Evolutionary conservation across 1,284 basidiomycete genomes (phyloP).

Genomic region (Apiotrichum veenhuisii): DNA sequence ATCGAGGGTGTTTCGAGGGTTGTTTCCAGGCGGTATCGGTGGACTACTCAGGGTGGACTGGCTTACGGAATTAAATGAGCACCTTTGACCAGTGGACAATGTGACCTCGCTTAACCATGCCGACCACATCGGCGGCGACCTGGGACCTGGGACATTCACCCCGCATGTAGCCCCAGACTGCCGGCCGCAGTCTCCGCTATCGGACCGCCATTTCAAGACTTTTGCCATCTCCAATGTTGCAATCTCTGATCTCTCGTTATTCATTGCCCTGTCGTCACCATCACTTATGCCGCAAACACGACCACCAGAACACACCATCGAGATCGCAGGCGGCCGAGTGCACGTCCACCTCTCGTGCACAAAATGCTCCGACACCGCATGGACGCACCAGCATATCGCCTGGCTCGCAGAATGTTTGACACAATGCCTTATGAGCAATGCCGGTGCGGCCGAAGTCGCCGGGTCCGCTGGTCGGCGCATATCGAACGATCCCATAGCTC

Average conservation of each 20-base stretch:
- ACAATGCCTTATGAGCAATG: neutral
- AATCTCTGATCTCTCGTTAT: neutral
- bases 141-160: too few species aligned
- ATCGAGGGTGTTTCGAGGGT: too few species aligned
- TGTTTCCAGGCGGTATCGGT: too few species aligned
- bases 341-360: slow-evolving; percentile 12
- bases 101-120: too few species aligned
- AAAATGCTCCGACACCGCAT: slow-evolving; percentile 2
- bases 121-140: too few species aligned
- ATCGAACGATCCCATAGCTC: neutral
- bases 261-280: neutral
- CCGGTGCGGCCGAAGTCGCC: neutral
- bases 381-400: slow-evolving; percentile 15
- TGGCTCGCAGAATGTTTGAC: slow-evolving; percentile 11
- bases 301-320: slow-evolving; percentile 1
- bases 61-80: too few species aligned
- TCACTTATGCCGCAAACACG: neutral
- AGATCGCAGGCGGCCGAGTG: slow-evolving; percentile 10
- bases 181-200: too few species aligned
- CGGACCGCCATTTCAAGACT: too few species aligned
- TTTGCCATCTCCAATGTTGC: too few species aligned
- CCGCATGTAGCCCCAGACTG: too few species aligned
- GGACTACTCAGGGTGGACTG: too few species aligned
- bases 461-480: neutral
- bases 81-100: too few species aligned